Evolutionary conservation across 805 yeast species (phyloP), one percentile per base, ranked within the genome.

Genomic region (Ogataea kodamae): DNA sequence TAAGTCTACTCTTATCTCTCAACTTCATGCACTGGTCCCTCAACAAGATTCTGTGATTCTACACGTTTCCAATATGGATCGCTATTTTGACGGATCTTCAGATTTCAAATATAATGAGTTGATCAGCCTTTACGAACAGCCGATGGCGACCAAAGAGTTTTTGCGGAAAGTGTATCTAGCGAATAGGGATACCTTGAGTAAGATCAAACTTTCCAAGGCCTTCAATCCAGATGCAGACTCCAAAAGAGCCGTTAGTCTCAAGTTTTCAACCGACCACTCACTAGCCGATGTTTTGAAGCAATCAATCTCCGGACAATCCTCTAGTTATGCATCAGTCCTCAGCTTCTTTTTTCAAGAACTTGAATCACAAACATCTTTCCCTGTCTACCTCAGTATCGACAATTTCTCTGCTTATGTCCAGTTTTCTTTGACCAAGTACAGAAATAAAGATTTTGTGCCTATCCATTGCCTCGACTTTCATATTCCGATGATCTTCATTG

Each of bases 361-460:
- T 32, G 53, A 69, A 10, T 50, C 49, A 22, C 85, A 83, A 42
- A 40, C 58, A 2, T 37, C 52, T 10, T 55, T 64, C 22, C 89
- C 90, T 5, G 80, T 81, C 7, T 64, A 74, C 31, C 65, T 86
- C 25, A 69, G 94, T 3, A 68, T 87, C 25, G 97, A 88, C 56
- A 78, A 83, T 52, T 69, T 86, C 52, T 78, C 85, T 39, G 75
- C 78, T 3, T 59, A 85, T 37, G 55, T 77, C 9, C 71, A 77
- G 22, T 50, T 61, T 18, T 68, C 82, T 5, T 58, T 59, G 33
- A 74, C 95, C 6, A 67, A 62, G 24, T 86, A 88, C 62, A 70
- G 73, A 47, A 71, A 78, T 50, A 57, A 69, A 1, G 64, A 74
- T 15, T 76, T 78, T 60, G 55, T 62, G 24, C 69, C 69, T 7